Conservation (phyloP, 805 yeast species). For the Osmozyma mogii region DNA sequence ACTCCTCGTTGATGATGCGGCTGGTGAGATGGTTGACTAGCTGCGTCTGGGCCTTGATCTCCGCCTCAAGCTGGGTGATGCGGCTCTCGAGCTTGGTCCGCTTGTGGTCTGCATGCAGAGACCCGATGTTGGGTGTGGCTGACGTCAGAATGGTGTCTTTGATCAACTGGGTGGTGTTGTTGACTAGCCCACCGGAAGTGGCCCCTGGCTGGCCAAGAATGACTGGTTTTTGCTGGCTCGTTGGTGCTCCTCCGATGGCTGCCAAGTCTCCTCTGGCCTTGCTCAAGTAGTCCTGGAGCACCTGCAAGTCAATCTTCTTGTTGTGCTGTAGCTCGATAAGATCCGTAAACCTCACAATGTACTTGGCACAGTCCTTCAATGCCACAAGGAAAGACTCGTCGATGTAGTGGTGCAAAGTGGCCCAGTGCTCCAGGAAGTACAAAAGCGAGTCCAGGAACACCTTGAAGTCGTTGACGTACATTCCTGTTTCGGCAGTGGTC, state of each 20-base stretch:
- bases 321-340: constrained; percentile 81
- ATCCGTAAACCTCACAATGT: constrained; percentile 36
- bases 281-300: constrained; percentile 65
- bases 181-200: constrained; percentile 26
- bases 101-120: constrained; percentile 37
- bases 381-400: constrained; percentile 80
- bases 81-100: constrained; percentile 34
- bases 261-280: constrained; percentile 63
- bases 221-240: constrained; percentile 34
- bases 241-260: constrained; percentile 38
- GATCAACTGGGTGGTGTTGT: constrained; percentile 35
- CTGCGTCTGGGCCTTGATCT: constrained; percentile 34
- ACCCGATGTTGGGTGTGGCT: constrained; percentile 33
- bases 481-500: constrained; percentile 5
- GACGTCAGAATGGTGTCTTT: constrained; percentile 46
- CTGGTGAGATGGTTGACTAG: constrained; percentile 39
- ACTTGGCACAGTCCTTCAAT: constrained; percentile 81
- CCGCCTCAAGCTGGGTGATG: constrained; percentile 38
- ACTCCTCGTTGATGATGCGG: constrained; percentile 42
- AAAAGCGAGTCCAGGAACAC: constrained; percentile 31
- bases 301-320: constrained; percentile 86
- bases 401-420: constrained; percentile 37
- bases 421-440: constrained; percentile 33
- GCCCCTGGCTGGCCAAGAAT: constrained; percentile 10
- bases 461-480: constrained; percentile 25